phyloP scores from a whole-genome alignment of 495 filamentous ascomycete species.

The Chaetomium cochliodes region DNA sequence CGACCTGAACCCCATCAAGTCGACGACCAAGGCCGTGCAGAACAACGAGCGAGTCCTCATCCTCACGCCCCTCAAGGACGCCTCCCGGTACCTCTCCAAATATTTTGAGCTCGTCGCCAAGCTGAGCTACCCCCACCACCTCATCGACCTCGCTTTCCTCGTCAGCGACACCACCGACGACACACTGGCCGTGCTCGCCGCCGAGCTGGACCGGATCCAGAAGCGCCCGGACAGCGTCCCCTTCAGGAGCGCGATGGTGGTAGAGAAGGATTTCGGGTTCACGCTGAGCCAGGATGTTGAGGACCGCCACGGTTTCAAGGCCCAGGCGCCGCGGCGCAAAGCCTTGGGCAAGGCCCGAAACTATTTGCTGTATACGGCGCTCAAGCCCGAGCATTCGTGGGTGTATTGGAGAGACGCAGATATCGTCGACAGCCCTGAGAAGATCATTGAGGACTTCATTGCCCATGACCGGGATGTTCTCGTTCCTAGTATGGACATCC shows the following conservation, averaged over 20 bases:
- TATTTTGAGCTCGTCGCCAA: conserved; percentile 92
- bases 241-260: conserved; percentile 78
- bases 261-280: conserved; percentile 87
- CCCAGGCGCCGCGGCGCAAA: conserved; percentile 87
- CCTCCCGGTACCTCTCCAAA: conserved; percentile 71
- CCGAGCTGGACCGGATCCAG: conserved; percentile 86
- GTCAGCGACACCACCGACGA: conserved; percentile 90
- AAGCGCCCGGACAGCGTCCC: conserved; percentile 71
- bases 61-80: conserved; percentile 91
- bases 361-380: conserved; percentile 78
- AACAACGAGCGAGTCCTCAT: conserved; percentile 92
- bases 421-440: conserved; percentile 82
- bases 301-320: conserved; percentile 79
- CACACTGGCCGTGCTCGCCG: conserved; percentile 73
- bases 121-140: conserved; percentile 88
- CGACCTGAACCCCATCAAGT: conserved; percentile 82
- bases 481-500: conserved; percentile 78
- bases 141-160: conserved; percentile 94
- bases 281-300: conserved; percentile 69
- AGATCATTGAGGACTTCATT: conserved; percentile 91
- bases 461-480: conserved; percentile 90
- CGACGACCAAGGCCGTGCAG: conserved; percentile 69
- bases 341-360: conserved; percentile 88
- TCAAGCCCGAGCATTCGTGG: conserved; percentile 95
- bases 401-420: conserved; percentile 99